Evolutionary conservation across 1,284 basidiomycete species (phyloP).

Genomic region (Ganoderma leucocontextum): DNA sequence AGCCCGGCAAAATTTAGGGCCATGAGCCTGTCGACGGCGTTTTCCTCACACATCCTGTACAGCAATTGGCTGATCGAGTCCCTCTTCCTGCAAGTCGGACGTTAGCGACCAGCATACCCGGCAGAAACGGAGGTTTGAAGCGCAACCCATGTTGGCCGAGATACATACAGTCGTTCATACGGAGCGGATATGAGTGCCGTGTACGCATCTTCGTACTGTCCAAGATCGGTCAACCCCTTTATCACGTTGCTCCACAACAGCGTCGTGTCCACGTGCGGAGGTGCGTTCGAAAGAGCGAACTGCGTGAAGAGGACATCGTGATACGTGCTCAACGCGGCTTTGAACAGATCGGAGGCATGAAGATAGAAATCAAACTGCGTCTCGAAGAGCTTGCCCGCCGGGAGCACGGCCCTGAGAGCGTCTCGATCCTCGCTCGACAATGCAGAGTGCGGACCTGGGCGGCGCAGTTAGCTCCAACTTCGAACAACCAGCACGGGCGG

Average conservation of each 20-base stretch:
- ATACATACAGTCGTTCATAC: constrained; percentile 77
- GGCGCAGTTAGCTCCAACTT: background rate
- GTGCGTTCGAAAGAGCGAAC: constrained; percentile 76
- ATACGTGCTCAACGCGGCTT: constrained; percentile 58
- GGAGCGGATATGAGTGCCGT: constrained; percentile 77
- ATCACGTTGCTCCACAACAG: constrained; percentile 84
- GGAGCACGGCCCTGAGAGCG: constrained; percentile 69
- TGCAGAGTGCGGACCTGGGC: constrained; percentile 59
- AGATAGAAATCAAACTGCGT: constrained; percentile 80
- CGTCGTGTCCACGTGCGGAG: constrained; percentile 59
- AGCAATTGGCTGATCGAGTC: constrained; percentile 85
- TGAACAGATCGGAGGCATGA: constrained; percentile 80
- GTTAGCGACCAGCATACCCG: background rate
- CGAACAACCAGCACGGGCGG: constrained; percentile 18
- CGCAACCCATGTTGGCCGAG: background rate
- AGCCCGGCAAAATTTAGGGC: constrained; percentile 89
- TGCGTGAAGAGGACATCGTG: constrained; percentile 81
- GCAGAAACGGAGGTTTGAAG: background rate
- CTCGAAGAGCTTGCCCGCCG: constrained; percentile 61
- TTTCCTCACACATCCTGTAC: constrained; percentile 93
- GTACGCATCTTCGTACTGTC: constrained; percentile 88
- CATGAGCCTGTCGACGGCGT: constrained; percentile 82
- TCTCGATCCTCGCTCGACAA: constrained; percentile 68
- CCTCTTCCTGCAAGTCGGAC: constrained; percentile 62
- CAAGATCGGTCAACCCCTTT: constrained; percentile 76